phyloP scores from a whole-genome alignment of 176 grass and related monocot species.

The Rhynchospora tenuis region DNA sequence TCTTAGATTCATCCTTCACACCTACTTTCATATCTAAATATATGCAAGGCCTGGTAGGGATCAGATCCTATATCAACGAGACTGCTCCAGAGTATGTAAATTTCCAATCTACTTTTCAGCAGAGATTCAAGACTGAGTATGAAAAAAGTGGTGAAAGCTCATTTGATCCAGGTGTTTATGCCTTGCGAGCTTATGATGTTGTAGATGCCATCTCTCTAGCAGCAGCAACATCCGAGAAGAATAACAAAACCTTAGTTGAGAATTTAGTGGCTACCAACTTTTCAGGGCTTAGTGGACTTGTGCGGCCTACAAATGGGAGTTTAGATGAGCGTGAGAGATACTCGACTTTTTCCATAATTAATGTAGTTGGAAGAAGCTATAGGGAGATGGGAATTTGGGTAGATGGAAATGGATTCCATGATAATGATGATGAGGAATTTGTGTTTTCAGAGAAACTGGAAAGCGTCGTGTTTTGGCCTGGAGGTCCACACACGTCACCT shows the following conservation, averaged over 20 bases:
- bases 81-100: not conserved
- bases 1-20: slow-evolving; percentile 21
- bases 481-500: not conserved
- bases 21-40: slow-evolving; percentile 29
- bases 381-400: slow-evolving; percentile 25
- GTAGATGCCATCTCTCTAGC: slow-evolving; percentile 18
- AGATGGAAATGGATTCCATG: slow-evolving; percentile 12
- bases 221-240: not conserved
- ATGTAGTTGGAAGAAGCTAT: slow-evolving; percentile 26
- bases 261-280: slow-evolving; percentile 11
- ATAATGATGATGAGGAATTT: not conserved
- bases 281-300: slow-evolving; percentile 14
- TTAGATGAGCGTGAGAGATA: not conserved
- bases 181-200: slow-evolving; percentile 25
- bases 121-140: not conserved
- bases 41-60: slow-evolving; percentile 34
- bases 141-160: not conserved
- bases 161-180: slow-evolving; percentile 19
- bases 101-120: slow-evolving; percentile 15
- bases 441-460: not conserved
- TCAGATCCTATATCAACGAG: slow-evolving; percentile 22
- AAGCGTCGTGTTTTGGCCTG: slow-evolving; percentile 19
- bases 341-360: slow-evolving; percentile 22
- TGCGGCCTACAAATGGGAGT: not conserved
- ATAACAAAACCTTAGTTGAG: not conserved